These are phyloP conservation scores for Chytridium lagenaria DNA, from an alignment of 371 early-diverging fungal genomes.

Conservation along the genomic window DNA sequence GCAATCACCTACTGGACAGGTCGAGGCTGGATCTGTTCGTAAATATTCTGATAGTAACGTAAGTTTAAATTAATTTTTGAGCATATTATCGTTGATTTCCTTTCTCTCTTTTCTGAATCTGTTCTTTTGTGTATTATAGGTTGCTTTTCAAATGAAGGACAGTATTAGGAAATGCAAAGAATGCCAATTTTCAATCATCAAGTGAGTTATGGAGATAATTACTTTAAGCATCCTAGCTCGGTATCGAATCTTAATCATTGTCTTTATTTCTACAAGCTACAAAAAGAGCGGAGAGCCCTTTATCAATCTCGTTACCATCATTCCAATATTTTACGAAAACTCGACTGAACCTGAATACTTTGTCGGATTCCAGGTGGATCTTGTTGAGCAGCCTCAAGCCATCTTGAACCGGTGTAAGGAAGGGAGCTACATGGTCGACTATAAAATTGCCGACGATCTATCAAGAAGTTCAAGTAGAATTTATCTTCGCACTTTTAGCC, in stretches of 20 bases:
- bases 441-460: constrained; percentile 36
- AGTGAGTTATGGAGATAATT: too few relatives aligned
- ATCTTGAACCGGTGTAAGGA: constrained; percentile 62
- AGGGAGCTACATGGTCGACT: constrained; percentile 55
- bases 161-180: constrained; percentile 58
- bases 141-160: constrained; percentile 61
- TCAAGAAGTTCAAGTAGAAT: not conserved
- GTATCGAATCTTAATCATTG: too few relatives aligned
- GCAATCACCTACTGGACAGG: constrained; percentile 44
- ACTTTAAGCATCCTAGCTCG: too few relatives aligned
- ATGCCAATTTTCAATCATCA: constrained; percentile 66
- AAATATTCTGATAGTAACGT: constrained; percentile 30
- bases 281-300: constrained; percentile 71
- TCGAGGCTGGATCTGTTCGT: constrained; percentile 25
- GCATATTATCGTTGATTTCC: too few relatives aligned
- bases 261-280: too few relatives aligned
- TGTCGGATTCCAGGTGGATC: constrained; percentile 70
- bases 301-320: constrained; percentile 68
- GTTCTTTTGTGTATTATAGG: too few relatives aligned
- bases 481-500: too few relatives aligned
- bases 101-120: too few relatives aligned
- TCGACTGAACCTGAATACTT: constrained; percentile 62
- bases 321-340: constrained; percentile 60
- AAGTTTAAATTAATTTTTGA: too few relatives aligned
- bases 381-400: constrained; percentile 73